Conservation (phyloP, 163 green algal genomes). For the Chlorella variabilis region DNA sequence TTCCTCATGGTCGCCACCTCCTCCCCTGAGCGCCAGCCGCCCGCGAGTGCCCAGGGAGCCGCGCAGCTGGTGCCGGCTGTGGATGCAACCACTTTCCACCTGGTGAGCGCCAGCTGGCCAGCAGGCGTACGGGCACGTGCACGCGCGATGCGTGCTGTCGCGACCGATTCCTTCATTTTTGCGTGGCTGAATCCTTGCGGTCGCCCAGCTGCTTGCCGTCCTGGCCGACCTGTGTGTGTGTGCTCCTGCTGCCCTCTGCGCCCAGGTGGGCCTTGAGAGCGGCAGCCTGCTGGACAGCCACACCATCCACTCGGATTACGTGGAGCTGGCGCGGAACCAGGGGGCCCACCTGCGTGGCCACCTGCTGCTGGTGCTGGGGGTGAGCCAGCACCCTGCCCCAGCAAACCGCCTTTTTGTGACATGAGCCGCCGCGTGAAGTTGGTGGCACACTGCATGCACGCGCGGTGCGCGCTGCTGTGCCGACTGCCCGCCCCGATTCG, state of each 20-base stretch:
- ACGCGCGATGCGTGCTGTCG: too few species aligned
- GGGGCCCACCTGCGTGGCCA: slow-evolving; percentile 27
- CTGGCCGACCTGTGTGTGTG: too few species aligned
- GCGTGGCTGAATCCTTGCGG: too few species aligned
- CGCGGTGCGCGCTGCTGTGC: too few species aligned
- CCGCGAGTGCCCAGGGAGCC: background rate
- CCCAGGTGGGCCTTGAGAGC: slow-evolving; percentile 27
- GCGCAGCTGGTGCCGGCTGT: background rate
- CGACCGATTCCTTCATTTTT: too few species aligned
- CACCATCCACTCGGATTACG: slow-evolving; percentile 14
- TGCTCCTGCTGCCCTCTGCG: too few species aligned
- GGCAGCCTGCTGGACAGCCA: slow-evolving; percentile 20
- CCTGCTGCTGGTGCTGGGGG: slow-evolving; percentile 40
- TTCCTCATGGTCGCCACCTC: slow-evolving; percentile 14
- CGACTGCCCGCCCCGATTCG: background rate
- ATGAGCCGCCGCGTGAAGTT: too few species aligned
- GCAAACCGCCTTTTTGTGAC: too few species aligned
- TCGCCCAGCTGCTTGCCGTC: too few species aligned
- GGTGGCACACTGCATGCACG: too few species aligned
- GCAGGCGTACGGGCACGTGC: background rate
- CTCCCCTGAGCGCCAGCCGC: slow-evolving; percentile 22
- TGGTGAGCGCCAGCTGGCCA: slow-evolving; percentile 6
- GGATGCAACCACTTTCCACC: slow-evolving; percentile 15
- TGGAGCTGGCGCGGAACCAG: slow-evolving; percentile 30
- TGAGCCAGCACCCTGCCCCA: background rate